Base-by-base conservation (phyloP, 2,329 filamentous ascomycete species). In the Elsinoe ampelina region DNA sequence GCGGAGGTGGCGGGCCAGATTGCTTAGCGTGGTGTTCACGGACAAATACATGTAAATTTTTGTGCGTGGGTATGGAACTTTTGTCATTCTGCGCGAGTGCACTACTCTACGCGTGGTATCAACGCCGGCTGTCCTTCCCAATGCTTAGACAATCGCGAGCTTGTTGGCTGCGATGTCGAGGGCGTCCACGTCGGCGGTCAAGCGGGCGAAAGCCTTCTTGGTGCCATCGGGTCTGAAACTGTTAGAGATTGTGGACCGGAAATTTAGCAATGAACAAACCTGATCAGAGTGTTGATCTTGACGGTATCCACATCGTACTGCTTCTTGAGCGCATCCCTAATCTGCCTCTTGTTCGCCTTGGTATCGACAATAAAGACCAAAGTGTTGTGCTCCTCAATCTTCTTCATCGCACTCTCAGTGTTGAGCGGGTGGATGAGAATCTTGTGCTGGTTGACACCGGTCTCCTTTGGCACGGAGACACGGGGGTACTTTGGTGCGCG, bases 351-450 rank as follows among this genome's bases (percentile, higher is more conserved):
- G 86, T 98, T 98, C 76, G 92, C 85, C 86, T 95, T 95, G 64
- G 65, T 63, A 60, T 72, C 67, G 61, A 71, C 69, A 60, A 72
- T 71, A 64, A 72, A 71, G 61, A 72, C 70, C 55, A 98, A 85
- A 67, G 93, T 98, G 85, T 98, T 98, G 85, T 98, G 91, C 87
- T 98, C 93, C 83, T 98, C 93, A 69, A 98, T 96, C 87, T 96
- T 96, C 89, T 98, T 98, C 92, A 98, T 97, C 72, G 95, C 93
- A 72, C 87, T 93, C 87, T 98, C 93, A 61, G 93, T 98, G 86
- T 98, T 98, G 73, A 98, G 84, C 66, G 93, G 93, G 85, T 96
- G 89, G 73, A 97, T 81, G 76, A 98, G 87, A 75, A 97, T 82
- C 85, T 95, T 96, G 84, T 91, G 88, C 80, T 92, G 88, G 79